A percentile compares a stretch with the other conserved stretches of the same genome.
Evolutionary conservation across 306 rosid species (phyloP).

Genomic region (Neltuma alba): DNA sequence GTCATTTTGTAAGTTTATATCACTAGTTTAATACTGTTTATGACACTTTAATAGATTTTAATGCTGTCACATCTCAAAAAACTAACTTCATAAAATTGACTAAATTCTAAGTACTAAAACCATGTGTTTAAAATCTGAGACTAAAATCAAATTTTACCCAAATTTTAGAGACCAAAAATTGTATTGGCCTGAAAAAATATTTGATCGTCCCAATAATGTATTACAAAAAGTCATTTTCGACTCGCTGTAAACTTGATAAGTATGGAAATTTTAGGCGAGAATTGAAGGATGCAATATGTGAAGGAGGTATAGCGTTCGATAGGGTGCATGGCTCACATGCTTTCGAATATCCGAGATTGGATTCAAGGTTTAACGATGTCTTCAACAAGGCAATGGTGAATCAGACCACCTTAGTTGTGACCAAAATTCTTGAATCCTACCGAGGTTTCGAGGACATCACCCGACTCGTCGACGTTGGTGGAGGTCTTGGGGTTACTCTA

Average conservation of each 20-base stretch:
- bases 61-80: too few relatives aligned
- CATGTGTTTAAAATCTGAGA: too few relatives aligned
- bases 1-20: too few relatives aligned
- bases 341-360: constrained; percentile 27
- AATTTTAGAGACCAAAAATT: too few relatives aligned
- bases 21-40: too few relatives aligned
- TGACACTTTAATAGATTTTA: too few relatives aligned
- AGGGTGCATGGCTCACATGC: constrained; percentile 32
- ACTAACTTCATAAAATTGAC: too few relatives aligned
- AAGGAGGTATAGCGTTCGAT: constrained; percentile 42
- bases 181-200: too few relatives aligned
- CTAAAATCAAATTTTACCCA: too few relatives aligned
- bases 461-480: constrained; percentile 53
- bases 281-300: constrained; percentile 36
- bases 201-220: too few relatives aligned
- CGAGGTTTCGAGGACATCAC: constrained; percentile 35
- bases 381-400: constrained; percentile 50
- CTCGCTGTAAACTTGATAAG: background rate
- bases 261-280: constrained; percentile 29
- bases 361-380: constrained; percentile 32
- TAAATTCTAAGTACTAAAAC: too few relatives aligned
- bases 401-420: constrained; percentile 16
- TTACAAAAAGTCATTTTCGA: too few relatives aligned
- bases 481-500: constrained; percentile 44
- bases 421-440: constrained; percentile 38